Percentiles rank a stretch among this genome's conserved stretches.
Conservation (phyloP, 2,329 filamentous ascomycete species). For the Blumeria graminis region DNA sequence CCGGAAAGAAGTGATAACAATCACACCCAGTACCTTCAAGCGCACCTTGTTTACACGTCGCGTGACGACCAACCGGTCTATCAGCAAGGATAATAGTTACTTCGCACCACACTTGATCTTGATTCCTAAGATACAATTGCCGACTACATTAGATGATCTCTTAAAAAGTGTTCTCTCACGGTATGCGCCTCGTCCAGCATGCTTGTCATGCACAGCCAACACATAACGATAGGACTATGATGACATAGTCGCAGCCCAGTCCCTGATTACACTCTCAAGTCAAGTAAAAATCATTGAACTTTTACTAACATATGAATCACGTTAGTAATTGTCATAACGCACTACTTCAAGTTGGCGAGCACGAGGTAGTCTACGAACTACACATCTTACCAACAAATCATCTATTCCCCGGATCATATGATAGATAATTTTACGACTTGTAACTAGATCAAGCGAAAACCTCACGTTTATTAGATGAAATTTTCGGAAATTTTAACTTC, state of each 20-base stretch:
- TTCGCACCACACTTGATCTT: not conserved
- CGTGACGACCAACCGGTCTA: not conserved
- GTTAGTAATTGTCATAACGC: slow-evolving; percentile 8
- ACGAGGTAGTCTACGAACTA: slow-evolving; percentile 9
- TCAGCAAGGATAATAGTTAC: not conserved
- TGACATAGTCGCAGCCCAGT: slow-evolving; percentile 9
- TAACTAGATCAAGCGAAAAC: too few relatives aligned
- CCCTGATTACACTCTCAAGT: slow-evolving; percentile 11
- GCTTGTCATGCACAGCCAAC: slow-evolving; percentile 14
- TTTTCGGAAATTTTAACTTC: too few relatives aligned
- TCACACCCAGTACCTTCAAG: not conserved
- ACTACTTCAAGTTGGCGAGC: slow-evolving; percentile 10
- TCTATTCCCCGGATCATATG: not conserved
- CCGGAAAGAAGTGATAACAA: not conserved
- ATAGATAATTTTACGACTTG: not conserved
- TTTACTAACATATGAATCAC: slow-evolving; percentile 15
- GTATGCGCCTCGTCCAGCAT: slow-evolving; percentile 16
- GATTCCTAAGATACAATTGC: slow-evolving; percentile 3
- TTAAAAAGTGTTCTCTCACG: slow-evolving; percentile 13
- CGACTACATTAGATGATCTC: slow-evolving; percentile 10
- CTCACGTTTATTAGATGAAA: too few relatives aligned
- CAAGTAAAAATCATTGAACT: slow-evolving; percentile 9
- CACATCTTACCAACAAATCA: slow-evolving; percentile 15
- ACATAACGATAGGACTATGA: slow-evolving; percentile 15
- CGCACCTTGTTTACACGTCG: not conserved